These are phyloP conservation scores for Thyridium curvatum DNA, from an alignment of 2,329 filamentous ascomycete species.

Conservation along the genomic window DNA sequence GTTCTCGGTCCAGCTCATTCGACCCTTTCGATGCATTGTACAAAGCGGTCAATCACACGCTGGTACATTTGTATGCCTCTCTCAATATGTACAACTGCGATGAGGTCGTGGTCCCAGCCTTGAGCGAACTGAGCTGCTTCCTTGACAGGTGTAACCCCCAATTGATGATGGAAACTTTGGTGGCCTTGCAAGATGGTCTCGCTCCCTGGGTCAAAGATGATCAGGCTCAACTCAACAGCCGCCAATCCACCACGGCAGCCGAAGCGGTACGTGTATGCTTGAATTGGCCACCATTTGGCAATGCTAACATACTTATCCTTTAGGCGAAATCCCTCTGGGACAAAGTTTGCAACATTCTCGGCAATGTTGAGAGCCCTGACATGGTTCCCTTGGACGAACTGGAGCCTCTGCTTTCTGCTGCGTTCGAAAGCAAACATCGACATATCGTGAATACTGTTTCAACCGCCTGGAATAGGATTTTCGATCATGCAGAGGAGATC, in stretches of 20 bases:
- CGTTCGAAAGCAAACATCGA: constrained; percentile 51
- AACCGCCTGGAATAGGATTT: constrained; percentile 63
- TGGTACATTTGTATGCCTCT: constrained; percentile 44
- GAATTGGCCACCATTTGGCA: not conserved
- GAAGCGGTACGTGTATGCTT: constrained; percentile 34
- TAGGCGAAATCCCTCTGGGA: constrained; percentile 47
- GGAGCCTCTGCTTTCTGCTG: constrained; percentile 47
- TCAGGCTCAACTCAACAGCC: constrained; percentile 32
- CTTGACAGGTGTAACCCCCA: constrained; percentile 40
- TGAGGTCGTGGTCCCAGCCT: constrained; percentile 33
- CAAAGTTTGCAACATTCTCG: constrained; percentile 33
- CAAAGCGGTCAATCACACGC: constrained; percentile 44
- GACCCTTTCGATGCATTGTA: constrained; percentile 66
- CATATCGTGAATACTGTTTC: constrained; percentile 44
- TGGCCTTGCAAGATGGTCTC: constrained; percentile 56
- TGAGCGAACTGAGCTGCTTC: constrained; percentile 48
- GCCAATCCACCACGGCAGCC: constrained; percentile 30
- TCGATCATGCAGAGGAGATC: constrained; percentile 52
- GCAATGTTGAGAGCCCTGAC: constrained; percentile 25
- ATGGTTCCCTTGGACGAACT: constrained; percentile 44
- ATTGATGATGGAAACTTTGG: constrained; percentile 49
- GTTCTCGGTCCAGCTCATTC: constrained; percentile 33
- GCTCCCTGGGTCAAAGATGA: constrained; percentile 58
- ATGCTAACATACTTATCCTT: constrained; percentile 16
- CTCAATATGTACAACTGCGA: constrained; percentile 30